Evolutionary conservation across 352 stramenopile species (phyloP).

Genomic region (Globisporangium megalacanthum): DNA sequence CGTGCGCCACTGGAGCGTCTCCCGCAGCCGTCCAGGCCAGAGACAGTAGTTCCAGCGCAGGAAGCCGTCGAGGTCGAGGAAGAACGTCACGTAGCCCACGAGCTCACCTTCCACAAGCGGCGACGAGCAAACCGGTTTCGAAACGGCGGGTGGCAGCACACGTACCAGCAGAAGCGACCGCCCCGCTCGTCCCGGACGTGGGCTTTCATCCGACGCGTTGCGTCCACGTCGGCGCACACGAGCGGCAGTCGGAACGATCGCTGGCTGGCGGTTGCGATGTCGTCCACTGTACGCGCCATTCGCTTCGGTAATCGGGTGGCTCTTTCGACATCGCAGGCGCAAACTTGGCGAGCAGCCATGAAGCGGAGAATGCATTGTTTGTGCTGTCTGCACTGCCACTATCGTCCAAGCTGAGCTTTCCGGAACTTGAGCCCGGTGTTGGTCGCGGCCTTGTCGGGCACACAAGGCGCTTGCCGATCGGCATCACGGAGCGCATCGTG

Average conservation of each 20-base stretch:
- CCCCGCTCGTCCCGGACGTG: constrained; percentile 47
- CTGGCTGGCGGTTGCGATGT: constrained; percentile 15
- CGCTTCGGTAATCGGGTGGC: no score
- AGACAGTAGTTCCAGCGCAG: constrained; percentile 82
- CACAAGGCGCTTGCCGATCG: constrained; percentile 34
- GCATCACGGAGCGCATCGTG: constrained; percentile 64
- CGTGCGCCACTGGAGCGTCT: constrained; percentile 54
- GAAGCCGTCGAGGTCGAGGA: constrained; percentile 75
- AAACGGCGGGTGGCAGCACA: constrained; percentile 65
- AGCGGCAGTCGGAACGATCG: constrained; percentile 45
- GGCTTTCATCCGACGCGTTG: constrained; percentile 43
- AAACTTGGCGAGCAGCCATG: no score
- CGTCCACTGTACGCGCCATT: constrained; percentile 30
- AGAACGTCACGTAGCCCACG: constrained; percentile 70
- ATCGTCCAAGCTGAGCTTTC: constrained; percentile 23
- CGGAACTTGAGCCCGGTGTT: constrained; percentile 37
- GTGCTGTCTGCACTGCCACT: constrained; percentile 8
- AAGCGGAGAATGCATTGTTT: no score
- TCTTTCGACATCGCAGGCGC: no score
- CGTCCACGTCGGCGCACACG: constrained; percentile 54
- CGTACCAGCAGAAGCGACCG: constrained; percentile 72
- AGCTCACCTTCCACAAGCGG: constrained; percentile 67
- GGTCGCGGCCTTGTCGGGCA: constrained; percentile 53
- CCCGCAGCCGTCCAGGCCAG: constrained; percentile 56
- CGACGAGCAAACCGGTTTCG: constrained; percentile 76